Evolutionary conservation across 345 rosid genomes (phyloP).

Genomic region (Salix udensis): DNA sequence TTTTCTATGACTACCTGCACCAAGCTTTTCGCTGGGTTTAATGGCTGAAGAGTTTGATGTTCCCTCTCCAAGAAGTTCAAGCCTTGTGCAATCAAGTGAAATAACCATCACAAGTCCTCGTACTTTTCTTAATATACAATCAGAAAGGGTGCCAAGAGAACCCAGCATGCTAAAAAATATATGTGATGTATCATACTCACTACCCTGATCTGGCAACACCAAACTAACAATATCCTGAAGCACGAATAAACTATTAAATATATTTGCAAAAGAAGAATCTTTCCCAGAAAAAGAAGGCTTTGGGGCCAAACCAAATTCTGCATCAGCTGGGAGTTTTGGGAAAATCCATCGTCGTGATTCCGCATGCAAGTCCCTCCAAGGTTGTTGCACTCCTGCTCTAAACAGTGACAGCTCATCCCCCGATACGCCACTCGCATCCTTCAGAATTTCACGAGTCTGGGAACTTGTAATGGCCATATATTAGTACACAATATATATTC

Average conservation of each 20-base stretch:
- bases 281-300: slow-evolving; percentile 28
- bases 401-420: slow-evolving; percentile 52
- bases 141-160: slow-evolving; percentile 56
- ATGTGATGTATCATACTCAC: slow-evolving; percentile 35
- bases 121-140: slow-evolving; percentile 66
- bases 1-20: slow-evolving; percentile 46
- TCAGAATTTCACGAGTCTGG: slow-evolving; percentile 70
- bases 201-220: slow-evolving; percentile 37
- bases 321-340: slow-evolving; percentile 22
- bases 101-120: slow-evolving; percentile 66
- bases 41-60: slow-evolving; percentile 39
- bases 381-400: slow-evolving; percentile 35
- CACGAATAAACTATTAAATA: slow-evolving; percentile 47
- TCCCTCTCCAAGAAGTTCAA: slow-evolving; percentile 74
- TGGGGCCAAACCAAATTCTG: slow-evolving; percentile 33
- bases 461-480: slow-evolving; percentile 20
- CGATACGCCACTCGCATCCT: slow-evolving; percentile 39
- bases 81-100: slow-evolving; percentile 67
- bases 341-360: slow-evolving; percentile 24
- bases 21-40: slow-evolving; percentile 51
- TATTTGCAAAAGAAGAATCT: slow-evolving; percentile 30
- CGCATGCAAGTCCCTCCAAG: slow-evolving; percentile 30
- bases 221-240: slow-evolving; percentile 52
- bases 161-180: slow-evolving; percentile 65
- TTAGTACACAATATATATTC: slow-evolving; percentile 6